phyloP scores from a whole-genome alignment of 2,329 filamentous ascomycete species.

The Fusarium sp. region DNA sequence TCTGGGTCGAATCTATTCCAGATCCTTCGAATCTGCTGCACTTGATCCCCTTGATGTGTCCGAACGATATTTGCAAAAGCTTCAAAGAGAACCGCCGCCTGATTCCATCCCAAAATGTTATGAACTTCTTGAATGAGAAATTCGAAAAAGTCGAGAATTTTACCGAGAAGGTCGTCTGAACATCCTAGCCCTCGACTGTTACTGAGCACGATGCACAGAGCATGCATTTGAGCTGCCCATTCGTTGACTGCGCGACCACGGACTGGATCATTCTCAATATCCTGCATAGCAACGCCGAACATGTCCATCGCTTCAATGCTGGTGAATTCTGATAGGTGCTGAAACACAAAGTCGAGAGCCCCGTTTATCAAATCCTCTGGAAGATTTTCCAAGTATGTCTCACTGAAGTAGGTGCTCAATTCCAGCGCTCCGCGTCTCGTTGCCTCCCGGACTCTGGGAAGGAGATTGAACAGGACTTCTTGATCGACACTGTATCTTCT shows the following conservation, averaged over 20 bases:
- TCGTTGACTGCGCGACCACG: neutral
- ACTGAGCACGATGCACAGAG: constrained; percentile 44
- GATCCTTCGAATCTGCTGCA: constrained; percentile 27
- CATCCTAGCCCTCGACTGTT: constrained; percentile 44
- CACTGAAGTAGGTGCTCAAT: constrained; percentile 23
- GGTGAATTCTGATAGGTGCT: constrained; percentile 24
- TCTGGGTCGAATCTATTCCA: constrained; percentile 39
- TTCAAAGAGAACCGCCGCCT: constrained; percentile 34
- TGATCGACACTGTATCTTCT: constrained; percentile 21
- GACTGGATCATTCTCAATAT: constrained; percentile 11
- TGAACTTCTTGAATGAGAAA: constrained; percentile 37
- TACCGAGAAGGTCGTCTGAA: constrained; percentile 37
- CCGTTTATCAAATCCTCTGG: constrained; percentile 12
- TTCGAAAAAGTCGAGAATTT: constrained; percentile 41
- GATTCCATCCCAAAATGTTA: constrained; percentile 15
- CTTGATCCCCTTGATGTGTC: constrained; percentile 1
- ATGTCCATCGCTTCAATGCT: constrained; percentile 26
- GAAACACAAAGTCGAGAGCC: constrained; percentile 34
- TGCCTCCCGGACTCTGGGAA: constrained; percentile 27
- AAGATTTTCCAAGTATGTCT: neutral
- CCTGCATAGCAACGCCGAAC: constrained; percentile 22
- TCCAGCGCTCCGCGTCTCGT: constrained; percentile 21
- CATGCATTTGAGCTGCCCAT: constrained; percentile 33
- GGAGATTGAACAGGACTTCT: constrained; percentile 4
- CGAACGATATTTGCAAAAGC: constrained; percentile 40